Evolutionary conservation across 1,139 yeast species (phyloP), one percentile per base, ranked within the genome.

Genomic region (Nakaseomyces uthaithaninus): DNA sequence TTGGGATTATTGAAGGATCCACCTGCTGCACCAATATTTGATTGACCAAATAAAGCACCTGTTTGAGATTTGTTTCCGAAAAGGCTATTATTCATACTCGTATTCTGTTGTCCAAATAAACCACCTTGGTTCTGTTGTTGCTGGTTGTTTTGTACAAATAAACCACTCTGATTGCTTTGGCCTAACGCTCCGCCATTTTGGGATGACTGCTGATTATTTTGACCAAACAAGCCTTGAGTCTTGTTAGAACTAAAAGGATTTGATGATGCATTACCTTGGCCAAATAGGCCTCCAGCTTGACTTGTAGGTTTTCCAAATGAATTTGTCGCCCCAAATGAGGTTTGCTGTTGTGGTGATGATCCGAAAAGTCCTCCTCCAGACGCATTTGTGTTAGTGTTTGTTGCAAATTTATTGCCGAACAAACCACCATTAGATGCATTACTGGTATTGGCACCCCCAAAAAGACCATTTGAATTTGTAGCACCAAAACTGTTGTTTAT

Each of bases 71-170:
- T 38, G 19, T 25, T 30, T 7, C 40, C 40, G 31, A 38, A 36
- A 9, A 36, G 19, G 18, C 25, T n/a, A 20, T 31, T 31, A n/a
- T 20, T 20, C 3, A 19, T 31, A 4, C 17, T 25, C 4, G 25
- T 20, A 17, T 28, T 28, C n/a, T 28, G 33, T 20, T 31, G 35
- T 7, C 35, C 35, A 20, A 31, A 65, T 4, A 64, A 60, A 2
- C 68, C 68, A 43, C 55, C 46, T 18, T 25, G 33, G n/a, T 60
- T 36, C 15, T 48, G 43, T 9, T 64, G 47, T 17, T n/a, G n/a
- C n/a, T 63, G 62, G 46, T 7, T 10, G 7, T 60, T 63, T 15
- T 55, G 52, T n/a, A 75, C 75, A 60, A 73, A 71, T 11, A 68
- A 51, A 2, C 72, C 66, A 18, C 67, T 65, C 18, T 38, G 24